phyloP scores from a whole-genome alignment of 768 basidiomycete species.

The Lactarius sanguifluus region DNA sequence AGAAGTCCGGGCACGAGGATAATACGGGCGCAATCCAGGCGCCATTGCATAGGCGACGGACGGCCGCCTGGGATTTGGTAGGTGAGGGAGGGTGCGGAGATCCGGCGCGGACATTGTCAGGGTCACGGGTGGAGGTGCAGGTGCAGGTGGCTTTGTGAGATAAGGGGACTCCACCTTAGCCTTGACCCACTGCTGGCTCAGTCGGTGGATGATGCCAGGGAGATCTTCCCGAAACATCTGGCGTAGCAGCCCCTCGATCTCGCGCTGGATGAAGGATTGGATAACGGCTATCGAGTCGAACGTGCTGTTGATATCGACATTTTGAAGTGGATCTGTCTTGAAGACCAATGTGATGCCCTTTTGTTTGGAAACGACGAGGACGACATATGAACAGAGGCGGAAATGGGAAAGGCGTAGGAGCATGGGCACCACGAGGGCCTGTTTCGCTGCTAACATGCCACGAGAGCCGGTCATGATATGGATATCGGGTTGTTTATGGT shows the following conservation, averaged over 20 bases:
- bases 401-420: conserved; percentile 95
- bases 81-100: conserved; percentile 13
- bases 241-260: conserved; percentile 94
- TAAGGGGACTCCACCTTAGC: conserved; percentile 94
- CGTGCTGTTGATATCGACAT: conserved; percentile 95
- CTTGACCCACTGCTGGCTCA: conserved; percentile 95
- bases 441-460: conserved; percentile 91
- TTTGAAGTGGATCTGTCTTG: conserved; percentile 98
- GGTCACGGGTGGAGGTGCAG: conserved; percentile 23
- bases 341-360: conserved; percentile 99
- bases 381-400: conserved; percentile 91
- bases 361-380: conserved; percentile 94
- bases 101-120: conserved; percentile 22
- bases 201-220: conserved; percentile 92
- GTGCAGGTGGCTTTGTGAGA: conserved; percentile 48
- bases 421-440: conserved; percentile 97
- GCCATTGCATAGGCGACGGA: conserved; percentile 15
- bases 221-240: conserved; percentile 99
- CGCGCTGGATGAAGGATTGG: conserved; percentile 94
- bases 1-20: conserved; percentile 22
- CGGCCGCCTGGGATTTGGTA: conserved; percentile 2
- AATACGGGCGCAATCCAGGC: conserved; percentile 11
- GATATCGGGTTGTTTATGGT: conserved; percentile 88
- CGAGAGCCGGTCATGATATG: conserved; percentile 79
- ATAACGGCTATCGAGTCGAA: conserved; percentile 99